Evolutionary conservation across 495 filamentous ascomycete species (phyloP), one percentile per base, ranked within the genome.

Genomic region (Aspergillus conjunctus): DNA sequence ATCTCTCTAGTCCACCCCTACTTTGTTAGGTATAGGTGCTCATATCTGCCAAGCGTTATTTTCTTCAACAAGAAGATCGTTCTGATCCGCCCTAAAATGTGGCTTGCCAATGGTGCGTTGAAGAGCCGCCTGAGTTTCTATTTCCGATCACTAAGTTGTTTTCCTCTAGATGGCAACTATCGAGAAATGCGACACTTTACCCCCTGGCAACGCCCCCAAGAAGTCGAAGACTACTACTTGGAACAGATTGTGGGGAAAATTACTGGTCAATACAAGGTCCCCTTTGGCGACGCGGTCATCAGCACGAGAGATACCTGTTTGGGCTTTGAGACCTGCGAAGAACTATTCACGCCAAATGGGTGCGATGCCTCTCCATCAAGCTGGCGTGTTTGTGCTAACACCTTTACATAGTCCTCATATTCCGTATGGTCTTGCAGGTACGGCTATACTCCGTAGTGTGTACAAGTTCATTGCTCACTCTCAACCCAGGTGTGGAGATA

Each of bases 61-160:
- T 79, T 76, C 66, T 80, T 86, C 59, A 84, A 92, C 64, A 76
- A 81, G 26, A 85, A 86, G 73, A 88, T 93, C 30, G 70, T 90
- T 43, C 75, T 91, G 44, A 91, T 97, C 58, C 80, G 92, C 17
- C 92, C 92, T 0, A 97, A 96, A 73, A 80, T 93, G 70, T 91
- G 79, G 68, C 84, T 96, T 15, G 92, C 92, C 50, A 88, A 90
- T 56, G 89, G 92, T 77, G 51, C 1, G 72, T 48, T 7, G n/a
- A 26, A 26, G 3, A 10, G 44, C 10, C 18, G 7, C 18, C n/a
- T 4, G 37, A 15, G 37, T 22, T 48, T 18, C 7, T 7, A 18
- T 48, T 0, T 10, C 17, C 15, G 20, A 18, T 10, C 50, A 14
- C 50, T 68, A 37, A 64, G 37, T 0, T 26, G 31, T 14, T 48